Conservation (phyloP, 31 red algal species). For the Endocladia muricata region DNA sequence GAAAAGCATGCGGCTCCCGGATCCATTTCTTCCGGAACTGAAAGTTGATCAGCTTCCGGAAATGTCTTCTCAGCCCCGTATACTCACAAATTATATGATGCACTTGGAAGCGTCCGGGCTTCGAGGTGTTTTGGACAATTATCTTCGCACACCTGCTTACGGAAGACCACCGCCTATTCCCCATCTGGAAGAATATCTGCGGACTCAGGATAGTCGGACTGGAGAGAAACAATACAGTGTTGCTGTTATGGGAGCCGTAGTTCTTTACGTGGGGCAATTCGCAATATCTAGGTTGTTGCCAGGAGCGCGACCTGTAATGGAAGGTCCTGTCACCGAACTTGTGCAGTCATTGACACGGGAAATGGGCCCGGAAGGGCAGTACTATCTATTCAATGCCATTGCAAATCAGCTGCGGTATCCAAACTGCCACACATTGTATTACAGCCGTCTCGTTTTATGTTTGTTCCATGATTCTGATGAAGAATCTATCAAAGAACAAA, state of each 20-base stretch:
- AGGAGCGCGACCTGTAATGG: slow-evolving; percentile 16
- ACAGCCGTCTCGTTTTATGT: slow-evolving; percentile 75
- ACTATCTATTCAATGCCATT: slow-evolving; percentile 75
- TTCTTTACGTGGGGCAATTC: slow-evolving; percentile 82
- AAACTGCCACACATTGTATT: slow-evolving; percentile 92
- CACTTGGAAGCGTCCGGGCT: slow-evolving; percentile 43
- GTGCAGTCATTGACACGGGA: slow-evolving; percentile 63
- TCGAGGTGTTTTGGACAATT: slow-evolving; percentile 52
- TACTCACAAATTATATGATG: slow-evolving; percentile 58
- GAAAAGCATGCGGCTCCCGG: slow-evolving; percentile 81
- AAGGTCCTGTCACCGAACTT: slow-evolving; percentile 63
- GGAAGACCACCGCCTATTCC: not conserved
- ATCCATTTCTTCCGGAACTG: slow-evolving; percentile 85
- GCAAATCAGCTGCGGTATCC: slow-evolving; percentile 93
- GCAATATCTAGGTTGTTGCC: slow-evolving; percentile 11
- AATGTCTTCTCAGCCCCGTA: slow-evolving; percentile 59
- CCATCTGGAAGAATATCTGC: slow-evolving; percentile 23
- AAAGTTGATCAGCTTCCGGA: slow-evolving; percentile 79
- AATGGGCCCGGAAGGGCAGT: slow-evolving; percentile 79
- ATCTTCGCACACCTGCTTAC: slow-evolving; percentile 13
- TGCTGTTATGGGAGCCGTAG: slow-evolving; percentile 71
- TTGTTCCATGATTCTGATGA: slow-evolving; percentile 74
- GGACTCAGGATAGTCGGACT: not conserved
- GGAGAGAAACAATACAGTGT: slow-evolving; percentile 41
- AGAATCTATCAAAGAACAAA: slow-evolving; percentile 84